Conservation (phyloP, 169 alveolate genomes). For the Eimeria maxima region DNA sequence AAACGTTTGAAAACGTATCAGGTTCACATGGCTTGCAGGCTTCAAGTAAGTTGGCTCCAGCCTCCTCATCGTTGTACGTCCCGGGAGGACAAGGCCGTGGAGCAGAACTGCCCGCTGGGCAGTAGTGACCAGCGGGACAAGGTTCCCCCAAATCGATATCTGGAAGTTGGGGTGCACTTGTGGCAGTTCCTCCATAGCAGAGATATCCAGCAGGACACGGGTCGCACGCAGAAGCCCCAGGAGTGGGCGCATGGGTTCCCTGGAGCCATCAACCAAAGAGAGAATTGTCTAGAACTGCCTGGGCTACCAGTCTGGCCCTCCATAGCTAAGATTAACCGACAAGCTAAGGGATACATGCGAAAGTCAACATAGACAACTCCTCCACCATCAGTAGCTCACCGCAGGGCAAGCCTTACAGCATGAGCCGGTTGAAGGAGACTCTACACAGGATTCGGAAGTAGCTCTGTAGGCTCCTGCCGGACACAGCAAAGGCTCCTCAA, state of each 20-base stretch:
- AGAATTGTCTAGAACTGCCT: no score
- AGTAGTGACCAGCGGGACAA: conserved; percentile 83
- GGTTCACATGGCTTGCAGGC: conserved; percentile 78
- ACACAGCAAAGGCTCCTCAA: conserved; percentile 60
- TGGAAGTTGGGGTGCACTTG: conserved; percentile 60
- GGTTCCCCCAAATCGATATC: conserved; percentile 77
- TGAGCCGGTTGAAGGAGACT: conserved; percentile 53
- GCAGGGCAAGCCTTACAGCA: conserved; percentile 80
- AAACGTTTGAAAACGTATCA: conserved; percentile 48
- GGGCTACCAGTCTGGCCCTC: not conserved
- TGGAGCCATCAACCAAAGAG: not conserved
- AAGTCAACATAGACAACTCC: not conserved
- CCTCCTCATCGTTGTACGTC: conserved; percentile 83
- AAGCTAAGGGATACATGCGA: not conserved
- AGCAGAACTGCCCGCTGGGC: conserved; percentile 78
- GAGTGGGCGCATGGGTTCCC: conserved; percentile 48
- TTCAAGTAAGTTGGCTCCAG: conserved; percentile 39
- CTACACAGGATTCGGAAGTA: conserved; percentile 6
- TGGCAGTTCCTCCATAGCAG: conserved; percentile 77
- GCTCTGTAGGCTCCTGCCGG: conserved; percentile 78
- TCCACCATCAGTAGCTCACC: conserved; percentile 31
- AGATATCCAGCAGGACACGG: conserved; percentile 71
- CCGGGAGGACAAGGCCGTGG: conserved; percentile 85
- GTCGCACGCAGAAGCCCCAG: conserved; percentile 56
- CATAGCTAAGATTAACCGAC: not conserved